Conservation (phyloP, 208 protist species). For the Naegleria lovaniensis region DNA sequence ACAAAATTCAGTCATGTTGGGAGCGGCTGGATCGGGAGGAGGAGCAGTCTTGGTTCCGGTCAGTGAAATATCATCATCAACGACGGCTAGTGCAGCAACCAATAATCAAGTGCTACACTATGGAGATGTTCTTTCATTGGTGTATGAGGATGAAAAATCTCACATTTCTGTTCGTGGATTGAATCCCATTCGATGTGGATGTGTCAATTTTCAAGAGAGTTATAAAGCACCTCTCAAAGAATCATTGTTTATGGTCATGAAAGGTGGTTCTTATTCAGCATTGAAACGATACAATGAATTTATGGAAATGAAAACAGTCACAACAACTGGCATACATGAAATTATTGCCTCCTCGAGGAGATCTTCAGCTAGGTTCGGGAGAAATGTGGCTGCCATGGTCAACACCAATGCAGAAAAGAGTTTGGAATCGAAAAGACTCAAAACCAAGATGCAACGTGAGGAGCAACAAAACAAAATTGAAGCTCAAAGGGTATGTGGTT, state of each 20-base stretch:
- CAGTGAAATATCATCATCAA: neutral
- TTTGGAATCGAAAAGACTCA: neutral
- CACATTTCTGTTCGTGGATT: neutral
- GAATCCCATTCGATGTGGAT: neutral
- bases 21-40: too few species aligned
- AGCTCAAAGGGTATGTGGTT: neutral
- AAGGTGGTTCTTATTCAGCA: neutral
- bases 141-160: neutral
- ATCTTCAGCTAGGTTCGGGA: neutral
- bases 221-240: neutral
- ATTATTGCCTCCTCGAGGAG: neutral
- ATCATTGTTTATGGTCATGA: neutral
- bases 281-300: conserved; percentile 1
- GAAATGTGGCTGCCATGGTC: neutral
- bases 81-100: neutral
- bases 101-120: neutral
- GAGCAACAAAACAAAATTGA: neutral
- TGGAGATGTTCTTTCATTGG: neutral
- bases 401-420: neutral
- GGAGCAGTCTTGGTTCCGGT: too few species aligned
- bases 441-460: neutral
- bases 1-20: too few species aligned
- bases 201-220: neutral
- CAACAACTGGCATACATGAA: neutral
- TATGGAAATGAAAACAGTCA: neutral